Conservation (phyloP, 2,329 filamentous ascomycete genomes). For the Trichophyton equinum region DNA sequence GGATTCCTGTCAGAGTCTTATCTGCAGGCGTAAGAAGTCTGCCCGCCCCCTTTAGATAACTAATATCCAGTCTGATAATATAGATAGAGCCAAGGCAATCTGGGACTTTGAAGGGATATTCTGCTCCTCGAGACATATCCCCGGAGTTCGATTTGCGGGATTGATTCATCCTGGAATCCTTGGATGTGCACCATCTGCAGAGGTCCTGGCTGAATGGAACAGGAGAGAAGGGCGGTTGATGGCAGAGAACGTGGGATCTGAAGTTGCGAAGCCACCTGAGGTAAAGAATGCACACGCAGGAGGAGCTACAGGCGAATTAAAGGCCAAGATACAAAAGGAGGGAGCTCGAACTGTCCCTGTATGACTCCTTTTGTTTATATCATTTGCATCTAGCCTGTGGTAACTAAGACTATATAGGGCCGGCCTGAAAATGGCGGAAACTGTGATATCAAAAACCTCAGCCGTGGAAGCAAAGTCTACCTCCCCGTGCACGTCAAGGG, state of each 20-base stretch:
- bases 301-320: constrained; percentile 42
- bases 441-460: constrained; percentile 82
- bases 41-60: not conserved
- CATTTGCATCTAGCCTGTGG: not conserved
- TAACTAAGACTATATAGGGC: constrained; percentile 28
- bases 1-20: constrained; percentile 83
- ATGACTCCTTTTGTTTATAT: not conserved
- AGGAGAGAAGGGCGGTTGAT: constrained; percentile 70
- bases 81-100: constrained; percentile 50
- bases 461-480: constrained; percentile 67
- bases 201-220: constrained; percentile 73
- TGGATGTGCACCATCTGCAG: constrained; percentile 70
- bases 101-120: constrained; percentile 69
- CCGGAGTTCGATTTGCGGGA: constrained; percentile 74
- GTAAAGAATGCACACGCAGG: constrained; percentile 63
- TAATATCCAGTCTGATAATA: not conserved
- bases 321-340: constrained; percentile 57
- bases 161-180: constrained; percentile 87
- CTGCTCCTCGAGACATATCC: constrained; percentile 76
- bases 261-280: constrained; percentile 67
- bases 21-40: constrained; percentile 53
- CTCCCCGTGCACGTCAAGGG: constrained; percentile 76
- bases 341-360: constrained; percentile 74
- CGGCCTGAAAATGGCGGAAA: constrained; percentile 81
- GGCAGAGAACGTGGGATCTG: constrained; percentile 46